phyloP scores from a whole-genome alignment of 2,329 filamentous ascomycete species.

The Aspergillus sp. region DNA sequence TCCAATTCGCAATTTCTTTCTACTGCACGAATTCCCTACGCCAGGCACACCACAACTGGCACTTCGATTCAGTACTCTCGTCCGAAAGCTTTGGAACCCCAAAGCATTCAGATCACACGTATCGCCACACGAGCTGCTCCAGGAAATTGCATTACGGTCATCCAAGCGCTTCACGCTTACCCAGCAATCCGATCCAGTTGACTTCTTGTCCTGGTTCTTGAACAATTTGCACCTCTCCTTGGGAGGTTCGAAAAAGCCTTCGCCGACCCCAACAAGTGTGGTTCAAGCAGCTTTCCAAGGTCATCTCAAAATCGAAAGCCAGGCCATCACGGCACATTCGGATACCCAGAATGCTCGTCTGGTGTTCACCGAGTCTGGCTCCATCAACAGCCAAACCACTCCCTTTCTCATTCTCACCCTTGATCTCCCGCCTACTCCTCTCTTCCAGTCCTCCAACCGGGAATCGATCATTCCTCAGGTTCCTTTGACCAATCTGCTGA shows the following conservation, averaged over 20 bases:
- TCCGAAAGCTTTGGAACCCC: constrained; percentile 97
- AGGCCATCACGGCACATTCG: constrained; percentile 85
- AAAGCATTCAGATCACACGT: constrained; percentile 95
- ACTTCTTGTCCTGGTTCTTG: constrained; percentile 95
- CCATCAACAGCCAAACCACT: constrained; percentile 67
- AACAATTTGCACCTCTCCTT: constrained; percentile 91
- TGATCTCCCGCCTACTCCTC: constrained; percentile 80
- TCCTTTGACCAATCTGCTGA: constrained; percentile 71
- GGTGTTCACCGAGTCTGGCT: constrained; percentile 84
- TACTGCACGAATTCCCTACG: constrained; percentile 69
- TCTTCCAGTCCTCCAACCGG: constrained; percentile 92
- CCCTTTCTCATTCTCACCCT: constrained; percentile 90
- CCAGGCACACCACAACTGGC: constrained; percentile 68
- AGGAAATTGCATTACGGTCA: constrained; percentile 84
- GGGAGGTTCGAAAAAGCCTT: constrained; percentile 81
- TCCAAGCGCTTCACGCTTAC: constrained; percentile 90
- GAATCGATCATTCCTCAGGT: constrained; percentile 83
- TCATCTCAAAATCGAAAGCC: constrained; percentile 82
- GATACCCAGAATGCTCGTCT: constrained; percentile 74
- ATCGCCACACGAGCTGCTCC: constrained; percentile 91
- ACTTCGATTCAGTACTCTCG: constrained; percentile 77
- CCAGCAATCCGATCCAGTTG: constrained; percentile 86
- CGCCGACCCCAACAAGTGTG: constrained; percentile 60
- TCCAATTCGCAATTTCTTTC: constrained; percentile 83
- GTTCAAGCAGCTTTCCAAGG: constrained; percentile 93